Percentiles rank a stretch among this genome's conserved stretches.
phyloP scores from a whole-genome alignment of 192 early-diverging fungal genomes.

The Mortierella antarctica region DNA sequence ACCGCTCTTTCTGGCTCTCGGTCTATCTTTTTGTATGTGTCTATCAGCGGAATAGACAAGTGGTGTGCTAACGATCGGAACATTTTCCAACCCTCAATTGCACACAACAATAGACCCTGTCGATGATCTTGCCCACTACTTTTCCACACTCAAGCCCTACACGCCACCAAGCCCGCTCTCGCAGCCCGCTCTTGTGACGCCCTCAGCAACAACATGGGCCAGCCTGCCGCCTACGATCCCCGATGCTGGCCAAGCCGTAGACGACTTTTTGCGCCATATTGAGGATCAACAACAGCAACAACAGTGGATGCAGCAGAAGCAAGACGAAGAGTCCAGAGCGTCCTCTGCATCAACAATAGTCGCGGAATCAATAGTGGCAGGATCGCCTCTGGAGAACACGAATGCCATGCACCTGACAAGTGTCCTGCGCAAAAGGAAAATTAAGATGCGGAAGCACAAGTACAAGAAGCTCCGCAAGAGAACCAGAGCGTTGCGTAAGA shows the following conservation, averaged over 20 bases:
- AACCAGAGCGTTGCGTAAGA: constrained; percentile 76
- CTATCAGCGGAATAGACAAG: no score
- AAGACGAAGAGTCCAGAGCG: constrained; percentile 2
- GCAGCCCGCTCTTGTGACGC: constrained; percentile 9
- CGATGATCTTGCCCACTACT: constrained; percentile 52
- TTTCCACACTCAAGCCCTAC: constrained; percentile 55
- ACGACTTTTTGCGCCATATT: constrained; percentile 15
- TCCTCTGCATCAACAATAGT: background rate
- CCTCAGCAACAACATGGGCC: constrained; percentile 41
- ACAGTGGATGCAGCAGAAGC: background rate
- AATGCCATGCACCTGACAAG: constrained; percentile 70
- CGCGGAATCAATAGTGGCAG: background rate
- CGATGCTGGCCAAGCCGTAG: constrained; percentile 20
- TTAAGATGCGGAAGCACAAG: constrained; percentile 98
- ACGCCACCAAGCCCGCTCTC: constrained; percentile 29
- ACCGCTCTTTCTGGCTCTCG: background rate
- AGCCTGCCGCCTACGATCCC: constrained; percentile 15
- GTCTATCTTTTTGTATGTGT: no score
- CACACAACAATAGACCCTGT: constrained; percentile 21
- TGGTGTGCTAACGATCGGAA: no score
- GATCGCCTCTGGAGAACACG: constrained; percentile 6
- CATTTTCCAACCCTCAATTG: no score
- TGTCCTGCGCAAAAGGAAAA: constrained; percentile 82
- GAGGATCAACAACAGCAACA: constrained; percentile 2
- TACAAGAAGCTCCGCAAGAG: constrained; percentile 87